Conservation (phyloP, 768 basidiomycete species). For the Cyclocybe cylindracea region DNA sequence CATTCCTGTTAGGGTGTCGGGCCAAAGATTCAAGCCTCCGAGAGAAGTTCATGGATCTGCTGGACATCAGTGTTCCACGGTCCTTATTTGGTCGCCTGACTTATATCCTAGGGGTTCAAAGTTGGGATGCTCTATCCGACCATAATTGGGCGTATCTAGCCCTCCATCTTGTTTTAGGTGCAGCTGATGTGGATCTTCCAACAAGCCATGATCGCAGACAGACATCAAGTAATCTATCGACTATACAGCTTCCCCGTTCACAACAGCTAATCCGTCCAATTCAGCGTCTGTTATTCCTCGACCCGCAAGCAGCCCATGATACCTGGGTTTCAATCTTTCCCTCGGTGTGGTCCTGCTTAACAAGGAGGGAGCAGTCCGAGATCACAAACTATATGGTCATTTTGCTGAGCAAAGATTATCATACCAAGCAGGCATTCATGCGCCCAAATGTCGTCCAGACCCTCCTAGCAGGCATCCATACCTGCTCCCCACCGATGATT, state of each 20-base stretch:
- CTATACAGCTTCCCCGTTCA: constrained; percentile 34
- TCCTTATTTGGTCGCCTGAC: constrained; percentile 80
- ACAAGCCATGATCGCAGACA: constrained; percentile 40
- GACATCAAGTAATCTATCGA: constrained; percentile 28
- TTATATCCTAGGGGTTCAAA: constrained; percentile 91
- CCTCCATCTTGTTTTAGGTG: constrained; percentile 82
- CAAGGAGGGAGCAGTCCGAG: constrained; percentile 85
- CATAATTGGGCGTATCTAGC: constrained; percentile 95
- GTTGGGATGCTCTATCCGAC: constrained; percentile 91
- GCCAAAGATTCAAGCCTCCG: constrained; percentile 78
- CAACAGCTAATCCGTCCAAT: constrained; percentile 67
- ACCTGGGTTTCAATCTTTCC: constrained; percentile 90
- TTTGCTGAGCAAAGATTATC: constrained; percentile 91
- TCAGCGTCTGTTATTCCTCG: constrained; percentile 81
- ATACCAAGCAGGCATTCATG: constrained; percentile 83
- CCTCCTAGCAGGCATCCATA: constrained; percentile 78
- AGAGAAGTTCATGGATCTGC: constrained; percentile 83
- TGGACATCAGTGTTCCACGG: constrained; percentile 87
- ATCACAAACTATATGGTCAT: constrained; percentile 88
- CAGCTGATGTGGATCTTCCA: constrained; percentile 45
- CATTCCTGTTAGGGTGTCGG: constrained; percentile 91
- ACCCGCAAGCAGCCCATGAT: constrained; percentile 74
- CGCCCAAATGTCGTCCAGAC: constrained; percentile 94
- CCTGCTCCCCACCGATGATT: constrained; percentile 85
- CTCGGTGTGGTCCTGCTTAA: constrained; percentile 81